A percentile compares a stretch with the other conserved stretches of the same genome.
Evolutionary conservation across 2,329 filamentous ascomycete genomes (phyloP).

Genomic region (Curvularia sp.): DNA sequence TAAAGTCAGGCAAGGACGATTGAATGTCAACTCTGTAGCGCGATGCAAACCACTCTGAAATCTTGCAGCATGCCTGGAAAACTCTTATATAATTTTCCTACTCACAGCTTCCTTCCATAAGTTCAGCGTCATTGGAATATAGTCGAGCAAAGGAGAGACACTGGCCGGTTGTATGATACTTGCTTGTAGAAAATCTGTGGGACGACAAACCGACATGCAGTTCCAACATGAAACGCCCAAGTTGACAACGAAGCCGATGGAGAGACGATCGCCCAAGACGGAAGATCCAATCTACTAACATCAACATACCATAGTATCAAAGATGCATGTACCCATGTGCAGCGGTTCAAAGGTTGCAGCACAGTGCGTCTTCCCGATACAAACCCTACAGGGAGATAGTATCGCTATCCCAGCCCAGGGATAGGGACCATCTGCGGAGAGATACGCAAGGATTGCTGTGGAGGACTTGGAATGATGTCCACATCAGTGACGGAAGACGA

Average conservation of each 20-base stretch:
- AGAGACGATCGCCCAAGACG: neutral
- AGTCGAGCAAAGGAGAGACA: too few relatives aligned
- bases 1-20: neutral
- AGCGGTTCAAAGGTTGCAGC: neutral
- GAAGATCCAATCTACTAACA: neutral
- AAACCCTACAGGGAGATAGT: neutral
- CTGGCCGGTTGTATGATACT: too few relatives aligned
- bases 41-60: too few relatives aligned
- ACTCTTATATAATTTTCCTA: too few relatives aligned
- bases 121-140: too few relatives aligned
- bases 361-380: neutral
- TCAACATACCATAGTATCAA: neutral
- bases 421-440: neutral
- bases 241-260: neutral
- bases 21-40: neutral
- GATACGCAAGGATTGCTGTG: neutral
- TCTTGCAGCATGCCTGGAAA: too few relatives aligned
- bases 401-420: neutral
- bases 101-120: too few relatives aligned
- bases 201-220: too few relatives aligned
- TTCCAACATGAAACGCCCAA: too few relatives aligned
- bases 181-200: too few relatives aligned
- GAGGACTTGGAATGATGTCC: neutral
- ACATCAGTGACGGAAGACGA: neutral
- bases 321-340: neutral